Base-by-base conservation (phyloP, 1,284 basidiomycete genomes). In the Moesziomyces parantarcticus region DNA sequence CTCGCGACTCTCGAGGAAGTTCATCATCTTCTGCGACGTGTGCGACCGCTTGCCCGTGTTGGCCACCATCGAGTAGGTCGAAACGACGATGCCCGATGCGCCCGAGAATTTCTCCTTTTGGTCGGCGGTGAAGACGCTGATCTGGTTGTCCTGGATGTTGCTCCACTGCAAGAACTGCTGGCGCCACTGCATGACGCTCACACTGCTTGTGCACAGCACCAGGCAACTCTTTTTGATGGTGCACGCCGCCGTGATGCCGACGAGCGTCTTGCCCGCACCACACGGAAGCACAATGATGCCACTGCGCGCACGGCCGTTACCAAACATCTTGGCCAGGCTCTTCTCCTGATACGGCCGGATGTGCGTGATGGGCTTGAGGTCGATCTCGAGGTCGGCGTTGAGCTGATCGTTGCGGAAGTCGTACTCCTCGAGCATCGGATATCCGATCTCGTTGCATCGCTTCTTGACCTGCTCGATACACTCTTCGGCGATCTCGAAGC, bases 141-240 rank as follows among this genome's bases (percentile, higher is more conserved):
- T 77, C 67, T 82, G 80, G 50, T 79, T 78, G 50, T 83, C 82
- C 49, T 83, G 81, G 55, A 83, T 80, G 61, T 83, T 83, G 66
- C 77, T 78, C 82, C 82, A 83, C 65, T 83, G 78, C 48, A 83
- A 46, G 56, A 83, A 83, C 51, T 83, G 78, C 62, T 81, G 81
- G 32, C 75, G 54, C 82, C 82, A 83, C 58, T 83, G 82, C 81
- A 82, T 82, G 32, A 83, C 82, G 44, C 77, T 79, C 43, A 83
- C 82, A 58, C 77, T 80, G 63, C 80, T 81, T n/a, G 81, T 83
- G 85, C 96, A 98, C 47, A 99, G 87, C 26, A 99, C 94, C n/a
- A 99, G 88, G 80, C 94, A 96, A 32, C 94, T 97, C 87, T 99
- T 99, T 86, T 97, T 97, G 86, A 99, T 97, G 20, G 97, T 99